Evolutionary conservation across 805 yeast species (phyloP), one percentile per base, ranked within the genome.

Genomic region (Yamadazyma scolyti): DNA sequence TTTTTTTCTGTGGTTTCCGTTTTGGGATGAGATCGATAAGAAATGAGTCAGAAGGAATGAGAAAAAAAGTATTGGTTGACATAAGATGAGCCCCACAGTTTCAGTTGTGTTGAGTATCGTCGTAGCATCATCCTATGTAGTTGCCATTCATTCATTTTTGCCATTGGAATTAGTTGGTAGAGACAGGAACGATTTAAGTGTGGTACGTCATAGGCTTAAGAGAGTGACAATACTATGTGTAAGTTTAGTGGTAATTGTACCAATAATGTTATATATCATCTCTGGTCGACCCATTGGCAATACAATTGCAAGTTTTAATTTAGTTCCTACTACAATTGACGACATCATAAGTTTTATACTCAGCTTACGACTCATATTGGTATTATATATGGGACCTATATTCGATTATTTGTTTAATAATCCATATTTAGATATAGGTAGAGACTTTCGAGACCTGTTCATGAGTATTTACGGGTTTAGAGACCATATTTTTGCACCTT

Each of bases 401-500:
- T 29, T 58, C 6, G 64, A 70, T 21, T 50, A 54, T 24, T 8
- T 65, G 3, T 4, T 20, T 10, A 21, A 16, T n/a, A 19, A 19
- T 3, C 6, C 33, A 24, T 13, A 14, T 32, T 25, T 34, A 65
- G 54, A 6, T 19, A 5, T 16, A 10, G 13, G 5, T 14, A 5
- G 8, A n/a, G 32, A 29, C 17, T 34, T 58, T 11, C 5, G 4
- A 2, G 37, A 42, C 1, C 49, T 43, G 15, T 44, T 60, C 14
- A 9, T 22, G 6, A 53, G 58, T 6, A 36, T 73, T 4, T 51
- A 55, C 16, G 76, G 77, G 1, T 20, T 76, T 15, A 54, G 93
- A 36, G 78, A 81, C 48, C 65, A 75, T 27, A 33, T 82, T 0
- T 60, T 81, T 23, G 95, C 88, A 0, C 96, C 96, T 4, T 27